Percentiles rank a stretch among this genome's conserved stretches.
phyloP scores from a whole-genome alignment of 306 rosid genomes.

The Mimosa pudica region DNA sequence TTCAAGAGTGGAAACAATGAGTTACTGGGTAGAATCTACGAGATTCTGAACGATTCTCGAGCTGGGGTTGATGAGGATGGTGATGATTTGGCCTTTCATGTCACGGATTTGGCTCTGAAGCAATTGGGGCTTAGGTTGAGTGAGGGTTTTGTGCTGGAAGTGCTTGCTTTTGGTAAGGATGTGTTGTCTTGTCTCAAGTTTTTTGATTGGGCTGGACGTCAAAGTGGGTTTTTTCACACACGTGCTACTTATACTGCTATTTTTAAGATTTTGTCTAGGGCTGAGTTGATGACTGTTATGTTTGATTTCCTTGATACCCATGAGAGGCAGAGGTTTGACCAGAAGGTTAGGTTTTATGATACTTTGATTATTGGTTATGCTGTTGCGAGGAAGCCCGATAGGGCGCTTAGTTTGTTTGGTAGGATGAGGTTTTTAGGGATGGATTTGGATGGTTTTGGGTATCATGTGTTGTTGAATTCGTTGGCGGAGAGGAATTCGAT shows the following conservation, averaged over 20 bases:
- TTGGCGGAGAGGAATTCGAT: conserved; percentile 53
- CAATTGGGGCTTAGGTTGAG: conserved; percentile 51
- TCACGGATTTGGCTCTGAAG: conserved; percentile 52
- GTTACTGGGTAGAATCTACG: conserved; percentile 52
- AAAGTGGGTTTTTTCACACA: conserved; percentile 58
- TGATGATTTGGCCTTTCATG: conserved; percentile 28
- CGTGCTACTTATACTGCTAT: conserved; percentile 61
- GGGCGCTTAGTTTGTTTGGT: conserved; percentile 69
- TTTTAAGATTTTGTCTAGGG: conserved; percentile 60
- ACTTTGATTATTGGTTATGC: conserved; percentile 79
- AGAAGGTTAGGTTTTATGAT: conserved; percentile 48
- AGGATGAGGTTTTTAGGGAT: conserved; percentile 72
- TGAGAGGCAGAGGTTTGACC: conserved; percentile 5
- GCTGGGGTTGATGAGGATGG: not conserved
- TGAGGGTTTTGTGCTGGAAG: conserved; percentile 61
- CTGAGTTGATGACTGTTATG: conserved; percentile 52
- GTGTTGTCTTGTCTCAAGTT: conserved; percentile 74
- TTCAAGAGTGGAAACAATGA: conserved; percentile 37
- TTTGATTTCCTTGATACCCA: conserved; percentile 53
- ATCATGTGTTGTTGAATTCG: conserved; percentile 65
- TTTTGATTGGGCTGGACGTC: conserved; percentile 95
- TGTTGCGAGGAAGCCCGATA: conserved; percentile 63
- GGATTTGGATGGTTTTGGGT: conserved; percentile 58
- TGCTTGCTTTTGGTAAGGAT: conserved; percentile 50
- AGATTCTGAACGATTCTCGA: conserved; percentile 39